These are phyloP conservation scores for Stygiomarasmius scandens DNA, from an alignment of 1,284 basidiomycete genomes.

Conservation along the genomic window DNA sequence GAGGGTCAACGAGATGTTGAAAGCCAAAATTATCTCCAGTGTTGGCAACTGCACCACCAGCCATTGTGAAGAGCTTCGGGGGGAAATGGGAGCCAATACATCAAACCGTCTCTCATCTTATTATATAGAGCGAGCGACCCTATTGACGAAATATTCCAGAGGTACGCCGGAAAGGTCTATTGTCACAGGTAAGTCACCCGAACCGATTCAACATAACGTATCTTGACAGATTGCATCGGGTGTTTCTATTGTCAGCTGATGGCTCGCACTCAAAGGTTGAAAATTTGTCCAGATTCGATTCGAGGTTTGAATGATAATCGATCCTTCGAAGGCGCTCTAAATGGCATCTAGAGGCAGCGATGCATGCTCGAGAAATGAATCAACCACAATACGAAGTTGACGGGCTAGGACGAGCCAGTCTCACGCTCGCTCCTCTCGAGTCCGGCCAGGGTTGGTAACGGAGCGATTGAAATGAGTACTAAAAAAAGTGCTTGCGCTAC, in stretches of 20 bases:
- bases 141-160: conserved; percentile 41
- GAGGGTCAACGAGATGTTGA: conserved; percentile 62
- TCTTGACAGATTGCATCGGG: not conserved
- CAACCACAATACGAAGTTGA: too few species aligned
- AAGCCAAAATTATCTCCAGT: conserved; percentile 42
- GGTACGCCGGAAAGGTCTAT: conserved; percentile 38
- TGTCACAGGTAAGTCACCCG: too few species aligned
- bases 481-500: too few species aligned
- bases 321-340: too few species aligned
- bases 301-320: too few species aligned
- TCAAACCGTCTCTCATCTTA: conserved; percentile 10
- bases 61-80: conserved; percentile 35
- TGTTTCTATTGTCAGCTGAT: not conserved
- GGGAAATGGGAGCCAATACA: conserved; percentile 19
- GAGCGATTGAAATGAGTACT: too few species aligned
- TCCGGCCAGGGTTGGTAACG: too few species aligned
- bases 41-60: conserved; percentile 53
- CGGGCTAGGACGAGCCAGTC: too few species aligned
- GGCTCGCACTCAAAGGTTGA: not conserved
- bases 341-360: too few species aligned
- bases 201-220: not conserved
- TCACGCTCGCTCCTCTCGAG: too few species aligned
- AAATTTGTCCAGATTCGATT: too few species aligned
- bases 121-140: conserved; percentile 37
- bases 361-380: too few species aligned